Evolutionary conservation across 2,329 filamentous ascomycete genomes (phyloP).

Genomic region (Hymenoscyphus infarciens): DNA sequence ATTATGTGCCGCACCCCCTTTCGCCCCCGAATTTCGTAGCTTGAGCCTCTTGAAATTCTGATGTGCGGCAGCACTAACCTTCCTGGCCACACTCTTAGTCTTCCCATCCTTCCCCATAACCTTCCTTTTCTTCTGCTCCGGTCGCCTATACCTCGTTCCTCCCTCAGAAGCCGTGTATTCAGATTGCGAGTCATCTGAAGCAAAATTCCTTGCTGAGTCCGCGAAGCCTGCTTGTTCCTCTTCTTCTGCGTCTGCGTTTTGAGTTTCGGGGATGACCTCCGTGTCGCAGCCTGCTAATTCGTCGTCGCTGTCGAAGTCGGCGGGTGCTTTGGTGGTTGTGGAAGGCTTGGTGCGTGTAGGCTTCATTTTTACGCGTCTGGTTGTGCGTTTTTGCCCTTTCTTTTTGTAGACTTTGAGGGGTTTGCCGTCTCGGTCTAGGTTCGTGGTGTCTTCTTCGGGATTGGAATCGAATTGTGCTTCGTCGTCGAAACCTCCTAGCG

Average conservation of each 20-base stretch:
- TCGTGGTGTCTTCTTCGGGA: slow-evolving; percentile 40
- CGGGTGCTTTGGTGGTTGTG: slow-evolving; percentile 33
- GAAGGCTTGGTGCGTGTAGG: slow-evolving; percentile 50
- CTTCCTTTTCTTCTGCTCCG: slow-evolving; percentile 31
- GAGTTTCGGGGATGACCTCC: slow-evolving; percentile 27
- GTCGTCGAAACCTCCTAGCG: slow-evolving; percentile 62
- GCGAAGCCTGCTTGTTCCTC: slow-evolving; percentile 16
- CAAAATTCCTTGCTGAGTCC: slow-evolving; percentile 32
- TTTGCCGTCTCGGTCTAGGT: slow-evolving; percentile 51
- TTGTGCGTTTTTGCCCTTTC: slow-evolving; percentile 78
- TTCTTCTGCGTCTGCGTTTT: slow-evolving; percentile 19
- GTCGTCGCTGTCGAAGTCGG: slow-evolving; percentile 40
- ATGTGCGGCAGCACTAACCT: slow-evolving; percentile 61
- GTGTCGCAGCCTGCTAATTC: slow-evolving; percentile 36
- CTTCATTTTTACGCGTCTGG: slow-evolving; percentile 62
- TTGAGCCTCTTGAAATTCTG: slow-evolving; percentile 66
- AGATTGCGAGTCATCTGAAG: slow-evolving; percentile 31
- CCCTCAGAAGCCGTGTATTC: slow-evolving; percentile 36
- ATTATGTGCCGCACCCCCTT: slow-evolving; percentile 55
- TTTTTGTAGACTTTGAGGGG: slow-evolving; percentile 71
- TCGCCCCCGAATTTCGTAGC: slow-evolving; percentile 58
- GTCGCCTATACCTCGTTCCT: slow-evolving; percentile 34
- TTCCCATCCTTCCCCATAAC: slow-evolving; percentile 35
- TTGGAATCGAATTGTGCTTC: slow-evolving; percentile 55
- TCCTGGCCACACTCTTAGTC: slow-evolving; percentile 52